Percentiles rank a stretch among this genome's conserved stretches.
Conservation (phyloP, 2,329 filamentous ascomycete genomes). For the Fusarium begoniae region DNA sequence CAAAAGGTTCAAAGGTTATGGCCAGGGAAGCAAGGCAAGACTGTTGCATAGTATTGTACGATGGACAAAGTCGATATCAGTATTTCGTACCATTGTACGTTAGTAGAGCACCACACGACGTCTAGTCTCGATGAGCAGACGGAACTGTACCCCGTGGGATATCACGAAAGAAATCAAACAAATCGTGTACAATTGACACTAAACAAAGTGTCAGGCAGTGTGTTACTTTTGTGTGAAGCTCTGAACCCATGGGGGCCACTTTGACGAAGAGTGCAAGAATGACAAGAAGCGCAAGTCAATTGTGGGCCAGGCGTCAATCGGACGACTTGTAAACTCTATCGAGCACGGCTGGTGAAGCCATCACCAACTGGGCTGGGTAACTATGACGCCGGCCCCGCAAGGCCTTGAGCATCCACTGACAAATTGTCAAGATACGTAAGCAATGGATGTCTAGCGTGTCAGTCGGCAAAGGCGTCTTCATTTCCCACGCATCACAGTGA, state of each 20-base stretch:
- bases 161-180: not conserved
- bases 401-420: not conserved
- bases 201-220: not conserved
- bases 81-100: conserved; percentile 22
- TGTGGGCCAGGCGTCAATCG: not conserved
- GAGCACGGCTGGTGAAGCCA: conserved; percentile 17
- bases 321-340: conserved; percentile 16
- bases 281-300: not conserved
- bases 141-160: not conserved
- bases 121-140: not conserved
- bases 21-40: conserved; percentile 1
- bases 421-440: not conserved
- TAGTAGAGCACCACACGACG: conserved; percentile 5
- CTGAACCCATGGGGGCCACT: not conserved
- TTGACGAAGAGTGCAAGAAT: not conserved
- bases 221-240: not conserved
- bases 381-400: not conserved
- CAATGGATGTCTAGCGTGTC: not conserved
- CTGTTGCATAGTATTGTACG: conserved; percentile 9
- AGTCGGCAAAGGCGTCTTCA: not conserved
- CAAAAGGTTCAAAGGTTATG: not conserved
- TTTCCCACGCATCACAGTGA: not conserved
- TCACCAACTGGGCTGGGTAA: conserved; percentile 6
- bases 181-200: not conserved
- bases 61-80: not conserved